A percentile compares a stretch with the other conserved stretches of the same genome.
These are phyloP conservation scores for Oenanthe javanica DNA, from an alignment of 140 eudicot genomes.

Conservation along the genomic window DNA sequence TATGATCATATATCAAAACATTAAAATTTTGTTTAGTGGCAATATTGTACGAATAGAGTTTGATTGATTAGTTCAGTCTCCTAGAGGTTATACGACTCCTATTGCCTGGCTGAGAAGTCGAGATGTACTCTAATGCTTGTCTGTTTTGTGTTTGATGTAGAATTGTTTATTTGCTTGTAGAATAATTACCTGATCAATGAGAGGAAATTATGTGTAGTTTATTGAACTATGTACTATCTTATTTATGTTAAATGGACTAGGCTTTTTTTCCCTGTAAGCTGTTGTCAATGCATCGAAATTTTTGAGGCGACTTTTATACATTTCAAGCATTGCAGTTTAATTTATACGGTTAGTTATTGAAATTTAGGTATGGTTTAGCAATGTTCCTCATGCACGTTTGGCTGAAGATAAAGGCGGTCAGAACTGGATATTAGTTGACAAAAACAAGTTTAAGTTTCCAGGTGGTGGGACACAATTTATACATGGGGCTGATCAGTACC, in stretches of 20 bases:
- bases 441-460: conserved; percentile 91
- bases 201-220: background rate
- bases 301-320: background rate
- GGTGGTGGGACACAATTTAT: conserved; percentile 99
- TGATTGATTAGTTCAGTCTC: background rate
- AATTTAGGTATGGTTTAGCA: conserved; percentile 85
- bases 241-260: background rate
- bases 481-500: conserved; percentile 88
- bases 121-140: background rate
- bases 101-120: background rate
- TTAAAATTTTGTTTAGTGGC: too few relatives aligned
- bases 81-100: conserved; percentile 3
- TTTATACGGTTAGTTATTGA: background rate
- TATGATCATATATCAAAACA: too few relatives aligned
- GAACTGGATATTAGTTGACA: conserved; percentile 75
- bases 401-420: conserved; percentile 98
- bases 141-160: background rate
- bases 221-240: background rate
- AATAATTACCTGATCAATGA: background rate
- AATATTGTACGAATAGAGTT: background rate
- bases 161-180: background rate
- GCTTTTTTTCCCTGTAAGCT: background rate
- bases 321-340: background rate
- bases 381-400: conserved; percentile 88
- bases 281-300: background rate